Evolutionary conservation across 208 protist species (phyloP), one percentile per base, ranked within the genome.

Genomic region (Leptomonas pyrrhocoris): DNA sequence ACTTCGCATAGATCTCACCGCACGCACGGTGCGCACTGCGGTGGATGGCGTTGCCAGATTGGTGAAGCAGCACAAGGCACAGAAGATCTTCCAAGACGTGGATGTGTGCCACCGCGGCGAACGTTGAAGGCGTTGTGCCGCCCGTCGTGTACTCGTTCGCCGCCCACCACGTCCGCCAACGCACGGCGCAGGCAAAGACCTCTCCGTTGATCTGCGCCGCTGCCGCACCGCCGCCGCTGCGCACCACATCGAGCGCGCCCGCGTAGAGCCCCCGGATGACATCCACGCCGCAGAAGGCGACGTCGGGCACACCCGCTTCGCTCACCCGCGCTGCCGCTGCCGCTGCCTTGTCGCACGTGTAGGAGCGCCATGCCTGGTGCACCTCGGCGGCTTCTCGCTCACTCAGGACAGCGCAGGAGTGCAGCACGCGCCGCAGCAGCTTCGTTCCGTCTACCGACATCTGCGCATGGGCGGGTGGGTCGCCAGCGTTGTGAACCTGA

Each of bases 301-400:
- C n/a, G n/a, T n/a, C n/a, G n/a, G n/a, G n/a, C n/a, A n/a, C n/a
- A n/a, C n/a, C n/a, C n/a, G 66, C 46, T 19, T 40, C 57, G 46
- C 43, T 49, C 40, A 28, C 34, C n/a, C n/a, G n/a, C n/a, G n/a
- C n/a, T n/a, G 5, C 8, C 57, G 16, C 27, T 49, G 18, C 57
- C 18, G 0, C 1, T 27, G 42, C 42, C 11, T 27, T 18, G 21
- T 13, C 3, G 0, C 15, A 2, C 19, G 31, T 15, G 36, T 48
- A 59, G 9, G 19, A 21, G 34, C 15, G 16, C 71, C 71, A 76
- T 12, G 28, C 42, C 18, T 69, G 40, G 31, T 58, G 62, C 54
- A 76, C 71, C 56, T 56, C 56, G n/a, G 71, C 71, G 5, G 71
- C 71, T 9, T 65, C 45, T 25, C 23, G 36, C 28, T 68, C 71